Conservation (phyloP, 495 filamentous ascomycete species). For the Podospora tetraspora region DNA sequence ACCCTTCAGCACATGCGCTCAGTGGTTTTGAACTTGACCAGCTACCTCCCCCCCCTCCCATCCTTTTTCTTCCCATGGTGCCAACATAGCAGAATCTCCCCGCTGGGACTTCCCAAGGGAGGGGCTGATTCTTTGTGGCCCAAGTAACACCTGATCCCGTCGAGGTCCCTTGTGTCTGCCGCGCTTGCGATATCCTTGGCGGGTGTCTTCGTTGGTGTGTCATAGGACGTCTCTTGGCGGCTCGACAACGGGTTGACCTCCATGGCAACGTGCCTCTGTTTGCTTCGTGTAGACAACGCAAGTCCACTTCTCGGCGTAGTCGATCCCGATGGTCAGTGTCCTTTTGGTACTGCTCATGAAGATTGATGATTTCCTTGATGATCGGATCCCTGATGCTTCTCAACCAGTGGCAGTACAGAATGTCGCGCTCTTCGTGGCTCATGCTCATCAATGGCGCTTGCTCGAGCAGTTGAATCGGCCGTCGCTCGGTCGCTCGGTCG, state of each 20-base stretch:
- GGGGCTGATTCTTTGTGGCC: neutral
- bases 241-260: no score
- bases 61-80: neutral
- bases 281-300: slow-evolving; percentile 46
- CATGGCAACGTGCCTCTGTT: no score
- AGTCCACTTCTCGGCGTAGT: slow-evolving; percentile 49
- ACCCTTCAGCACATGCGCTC: neutral
- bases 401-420: slow-evolving; percentile 45
- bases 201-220: no score
- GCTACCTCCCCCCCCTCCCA: neutral
- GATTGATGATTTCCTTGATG: slow-evolving; percentile 29
- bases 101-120: neutral
- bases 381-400: slow-evolving; percentile 34
- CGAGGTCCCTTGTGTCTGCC: no score
- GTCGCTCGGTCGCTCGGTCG: neutral
- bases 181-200: no score
- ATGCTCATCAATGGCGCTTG: slow-evolving; percentile 8
- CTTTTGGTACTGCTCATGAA: slow-evolving; percentile 27
- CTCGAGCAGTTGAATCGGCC: neutral
- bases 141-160: neutral
- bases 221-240: no score
- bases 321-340: slow-evolving; percentile 27
- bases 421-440: slow-evolving; percentile 27
- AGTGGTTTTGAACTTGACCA: neutral
- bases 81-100: neutral